These are phyloP conservation scores for Ustilago loliicola DNA, from an alignment of 1,284 basidiomycete genomes.

Conservation along the genomic window DNA sequence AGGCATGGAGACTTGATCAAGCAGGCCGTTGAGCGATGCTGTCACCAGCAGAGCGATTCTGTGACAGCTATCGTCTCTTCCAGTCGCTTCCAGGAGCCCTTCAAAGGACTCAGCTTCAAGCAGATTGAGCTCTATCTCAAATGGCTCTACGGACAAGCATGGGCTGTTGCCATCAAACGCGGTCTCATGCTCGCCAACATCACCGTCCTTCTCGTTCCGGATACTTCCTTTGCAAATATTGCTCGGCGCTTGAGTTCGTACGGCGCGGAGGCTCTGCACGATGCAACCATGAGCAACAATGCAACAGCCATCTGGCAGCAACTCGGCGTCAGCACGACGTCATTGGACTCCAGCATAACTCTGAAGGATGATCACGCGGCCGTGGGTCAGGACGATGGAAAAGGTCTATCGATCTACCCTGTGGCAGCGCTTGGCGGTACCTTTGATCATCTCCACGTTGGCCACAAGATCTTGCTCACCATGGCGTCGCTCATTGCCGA, in stretches of 20 bases:
- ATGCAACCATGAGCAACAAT: slow-evolving; percentile 7
- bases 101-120: slow-evolving; percentile 38
- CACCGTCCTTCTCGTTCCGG: slow-evolving; percentile 55
- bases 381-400: slow-evolving; percentile 38
- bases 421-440: slow-evolving; percentile 78
- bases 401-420: slow-evolving; percentile 31
- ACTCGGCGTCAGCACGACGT: not conserved
- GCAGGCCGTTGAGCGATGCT: slow-evolving; percentile 28
- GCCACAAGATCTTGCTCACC: slow-evolving; percentile 95
- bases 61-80: slow-evolving; percentile 42
- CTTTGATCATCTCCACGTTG: slow-evolving; percentile 96
- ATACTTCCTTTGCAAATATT: slow-evolving; percentile 9
- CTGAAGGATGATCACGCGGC: slow-evolving; percentile 7
- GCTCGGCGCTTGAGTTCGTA: slow-evolving; percentile 7
- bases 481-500: slow-evolving; percentile 86
- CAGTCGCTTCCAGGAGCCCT: slow-evolving; percentile 31
- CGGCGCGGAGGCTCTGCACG: slow-evolving; percentile 19
- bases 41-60: slow-evolving; percentile 25
- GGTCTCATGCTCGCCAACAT: slow-evolving; percentile 57
- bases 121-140: slow-evolving; percentile 62
- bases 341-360: slow-evolving; percentile 16
- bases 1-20: slow-evolving; percentile 46
- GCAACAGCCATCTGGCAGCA: slow-evolving; percentile 13
- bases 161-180: slow-evolving; percentile 56
- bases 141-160: slow-evolving; percentile 62